Evolutionary conservation across 257 asterid genomes (phyloP), one percentile per base, ranked within the genome.

Genomic region (Primulina eburnea): DNA sequence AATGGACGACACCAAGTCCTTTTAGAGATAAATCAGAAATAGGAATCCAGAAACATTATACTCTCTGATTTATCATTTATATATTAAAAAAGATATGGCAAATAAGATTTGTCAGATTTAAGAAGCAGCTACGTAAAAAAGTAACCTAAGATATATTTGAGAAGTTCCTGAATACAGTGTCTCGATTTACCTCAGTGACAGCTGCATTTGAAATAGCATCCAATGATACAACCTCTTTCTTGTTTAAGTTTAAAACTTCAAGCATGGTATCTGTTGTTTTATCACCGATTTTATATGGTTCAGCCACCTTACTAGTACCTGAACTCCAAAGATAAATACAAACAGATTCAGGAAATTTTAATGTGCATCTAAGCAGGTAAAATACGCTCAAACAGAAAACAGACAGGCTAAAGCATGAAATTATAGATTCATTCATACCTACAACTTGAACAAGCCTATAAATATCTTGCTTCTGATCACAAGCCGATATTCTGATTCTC

Each of bases 381-480:
- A 64, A 14, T 56, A 50, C 37, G 60, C 7, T 20, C 26, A 18
- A 62, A 35, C 60, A 72, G 14, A 67, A 37, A 66, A 47, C 12
- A 24, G 26, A 5, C 64, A 62, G 76, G 59, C 74, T 47, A 58
- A 66, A 71, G 56, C 70, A 64, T 38, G 65, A 43, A 21, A 56
- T 56, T 18, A 73, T 37, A 53, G 37, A 50, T 64, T 74, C 70
- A 67, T 38, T 20, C 68, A 68, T 88, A 91, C 97, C 99, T 79
- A 85, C 89, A 76, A 94, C 97, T 85, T 88, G 93, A 70, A 91
- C 99, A 72, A 94, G 95, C 87, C 99, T 82, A 84, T 80, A 81
- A 77, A 91, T 76, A 65, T 94, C 93, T 72, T 84, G 90, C 82
- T 84, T 85, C 84, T 80, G 95, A 76, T 89, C 97, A 71, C 73